A percentile compares a stretch with the other conserved stretches of the same genome.
Conservation (phyloP, 345 rosid genomes). For the Lumnitzera littorea region DNA sequence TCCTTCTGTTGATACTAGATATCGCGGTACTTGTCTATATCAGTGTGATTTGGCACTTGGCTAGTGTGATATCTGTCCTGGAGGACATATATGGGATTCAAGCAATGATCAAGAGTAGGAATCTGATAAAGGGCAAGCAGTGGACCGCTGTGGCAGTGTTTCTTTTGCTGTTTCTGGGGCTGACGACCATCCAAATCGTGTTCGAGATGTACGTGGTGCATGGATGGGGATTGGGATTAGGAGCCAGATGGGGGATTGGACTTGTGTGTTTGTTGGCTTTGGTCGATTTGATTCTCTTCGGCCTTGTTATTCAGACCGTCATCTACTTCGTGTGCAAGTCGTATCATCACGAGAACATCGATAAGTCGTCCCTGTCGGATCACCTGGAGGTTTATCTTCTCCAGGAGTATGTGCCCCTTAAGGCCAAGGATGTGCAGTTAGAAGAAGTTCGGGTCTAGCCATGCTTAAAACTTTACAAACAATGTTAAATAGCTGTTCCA, state of each 20-base stretch:
- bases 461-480: too few relatives aligned
- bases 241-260: conserved; percentile 21
- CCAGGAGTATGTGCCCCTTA: conserved; percentile 39
- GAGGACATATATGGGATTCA: conserved; percentile 37
- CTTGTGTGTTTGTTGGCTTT: conserved; percentile 24
- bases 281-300: conserved; percentile 21
- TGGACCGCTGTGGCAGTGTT: conserved; percentile 17
- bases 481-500: too few relatives aligned
- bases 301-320: conserved; percentile 38
- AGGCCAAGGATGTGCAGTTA: conserved; percentile 46
- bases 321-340: conserved; percentile 59
- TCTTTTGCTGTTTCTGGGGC: conserved; percentile 13
- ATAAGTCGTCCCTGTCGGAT: conserved; percentile 44
- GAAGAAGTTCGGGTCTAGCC: conserved; percentile 10
- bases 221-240: conserved; percentile 1
- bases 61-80: conserved; percentile 44
- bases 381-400: conserved; percentile 49
- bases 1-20: conserved; percentile 2
- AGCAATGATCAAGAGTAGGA: conserved; percentile 41
- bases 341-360: conserved; percentile 35
- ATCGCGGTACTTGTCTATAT: conserved; percentile 28
- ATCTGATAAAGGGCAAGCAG: conserved; percentile 35
- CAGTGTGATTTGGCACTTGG: conserved; percentile 40
- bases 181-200: background rate
- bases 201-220: conserved; percentile 23